Evolutionary conservation across 1,139 yeast genomes (phyloP).

Genomic region (Candida anutae): DNA sequence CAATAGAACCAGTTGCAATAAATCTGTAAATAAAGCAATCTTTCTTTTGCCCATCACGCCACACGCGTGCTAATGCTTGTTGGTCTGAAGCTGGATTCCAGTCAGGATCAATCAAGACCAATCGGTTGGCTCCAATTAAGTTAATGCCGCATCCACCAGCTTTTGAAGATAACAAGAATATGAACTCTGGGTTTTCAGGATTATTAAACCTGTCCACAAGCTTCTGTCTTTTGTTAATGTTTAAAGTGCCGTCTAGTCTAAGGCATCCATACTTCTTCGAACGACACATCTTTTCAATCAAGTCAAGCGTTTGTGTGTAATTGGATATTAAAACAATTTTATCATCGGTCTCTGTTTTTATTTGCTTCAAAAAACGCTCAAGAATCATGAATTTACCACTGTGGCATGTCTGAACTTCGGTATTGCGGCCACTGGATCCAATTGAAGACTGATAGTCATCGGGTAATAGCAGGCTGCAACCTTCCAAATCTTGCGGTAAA

Average conservation of each 20-base stretch:
- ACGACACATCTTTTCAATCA: conserved; percentile 83
- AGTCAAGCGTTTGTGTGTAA: conserved; percentile 87
- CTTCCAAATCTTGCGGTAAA: conserved; percentile 70
- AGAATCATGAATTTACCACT: conserved; percentile 58
- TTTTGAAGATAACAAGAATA: conserved; percentile 82
- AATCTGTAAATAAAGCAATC: conserved; percentile 93
- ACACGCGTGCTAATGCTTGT: conserved; percentile 94
- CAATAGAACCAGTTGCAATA: conserved; percentile 91
- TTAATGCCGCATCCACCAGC: conserved; percentile 99
- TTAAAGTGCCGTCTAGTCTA: conserved; percentile 89
- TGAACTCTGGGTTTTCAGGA: conserved; percentile 83
- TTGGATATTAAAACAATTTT: conserved; percentile 91
- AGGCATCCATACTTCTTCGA: conserved; percentile 66
- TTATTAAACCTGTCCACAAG: conserved; percentile 87
- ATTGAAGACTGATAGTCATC: conserved; percentile 52
- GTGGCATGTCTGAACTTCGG: conserved; percentile 53
- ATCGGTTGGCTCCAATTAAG: conserved; percentile 89
- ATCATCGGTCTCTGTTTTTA: conserved; percentile 77
- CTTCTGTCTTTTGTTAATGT: conserved; percentile 85
- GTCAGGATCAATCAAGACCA: conserved; percentile 88
- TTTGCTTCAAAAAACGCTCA: conserved; percentile 71
- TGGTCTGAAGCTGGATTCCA: conserved; percentile 99
- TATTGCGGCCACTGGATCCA: conserved; percentile 31
- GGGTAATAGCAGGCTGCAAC: conserved; percentile 60
- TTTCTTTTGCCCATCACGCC: conserved; percentile 99